phyloP scores from a whole-genome alignment of 2,329 filamentous ascomycete genomes.

The Cladorrhinum sp. region DNA sequence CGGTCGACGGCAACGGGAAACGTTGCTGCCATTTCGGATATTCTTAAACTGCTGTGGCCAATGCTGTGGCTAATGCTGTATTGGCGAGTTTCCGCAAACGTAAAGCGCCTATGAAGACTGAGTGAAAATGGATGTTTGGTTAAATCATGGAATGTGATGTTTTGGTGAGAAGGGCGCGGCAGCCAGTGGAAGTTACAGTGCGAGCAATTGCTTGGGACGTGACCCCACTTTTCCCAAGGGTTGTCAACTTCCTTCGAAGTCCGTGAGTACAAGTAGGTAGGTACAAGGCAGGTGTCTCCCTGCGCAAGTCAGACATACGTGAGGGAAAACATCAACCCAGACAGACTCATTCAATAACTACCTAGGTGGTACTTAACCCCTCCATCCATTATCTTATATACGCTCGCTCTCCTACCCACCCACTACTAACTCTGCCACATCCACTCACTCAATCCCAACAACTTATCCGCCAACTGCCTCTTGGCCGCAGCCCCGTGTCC shows the following conservation, averaged over 20 bases:
- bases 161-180: background rate
- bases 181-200: background rate
- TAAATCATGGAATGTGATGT: background rate
- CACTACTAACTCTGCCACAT: constrained; percentile 55
- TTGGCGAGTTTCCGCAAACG: background rate
- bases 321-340: no score
- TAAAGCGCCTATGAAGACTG: background rate
- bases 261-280: no score
- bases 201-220: no score
- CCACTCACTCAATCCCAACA: constrained; percentile 67
- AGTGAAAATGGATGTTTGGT: background rate
- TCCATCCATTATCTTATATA: no score
- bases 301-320: no score
- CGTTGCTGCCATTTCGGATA: background rate
- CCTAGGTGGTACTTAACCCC: no score
- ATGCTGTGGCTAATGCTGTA: background rate
- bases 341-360: no score
- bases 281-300: no score
- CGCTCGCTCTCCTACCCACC: no score
- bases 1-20: background rate
- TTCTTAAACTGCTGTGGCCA: background rate
- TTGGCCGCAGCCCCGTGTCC: constrained; percentile 65
- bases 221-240: no score
- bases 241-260: no score
- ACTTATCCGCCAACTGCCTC: constrained; percentile 67